Evolutionary conservation across 441 rosid species (phyloP).

Genomic region (Gossypium trilobum): DNA sequence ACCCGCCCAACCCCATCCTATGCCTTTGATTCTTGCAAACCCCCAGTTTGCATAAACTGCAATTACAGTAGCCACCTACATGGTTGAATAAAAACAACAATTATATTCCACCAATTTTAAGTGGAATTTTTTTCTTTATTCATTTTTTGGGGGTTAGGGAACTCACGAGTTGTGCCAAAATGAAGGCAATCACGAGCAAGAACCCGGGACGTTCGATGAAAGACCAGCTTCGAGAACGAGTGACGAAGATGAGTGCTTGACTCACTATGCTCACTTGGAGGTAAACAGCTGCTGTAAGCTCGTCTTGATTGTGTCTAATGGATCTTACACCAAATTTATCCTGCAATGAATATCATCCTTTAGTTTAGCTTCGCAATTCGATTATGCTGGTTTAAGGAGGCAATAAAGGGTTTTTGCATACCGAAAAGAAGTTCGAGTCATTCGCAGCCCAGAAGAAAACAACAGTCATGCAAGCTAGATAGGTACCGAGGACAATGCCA

Average conservation of each 20-base stretch:
- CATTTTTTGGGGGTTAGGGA: neutral
- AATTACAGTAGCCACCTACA: conserved; percentile 45
- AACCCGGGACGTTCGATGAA: conserved; percentile 60
- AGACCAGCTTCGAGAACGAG: conserved; percentile 76
- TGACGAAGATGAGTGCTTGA: conserved; percentile 67
- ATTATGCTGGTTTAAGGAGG: neutral
- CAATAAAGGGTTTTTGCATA: conserved; percentile 16
- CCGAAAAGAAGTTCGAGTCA: conserved; percentile 51
- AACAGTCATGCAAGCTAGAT: conserved; percentile 61
- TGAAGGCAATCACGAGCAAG: conserved; percentile 41
- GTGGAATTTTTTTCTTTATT: neutral
- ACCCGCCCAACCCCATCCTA: conserved; percentile 74
- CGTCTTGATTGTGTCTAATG: conserved; percentile 28
- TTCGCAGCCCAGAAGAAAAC: conserved; percentile 55
- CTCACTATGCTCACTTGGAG: conserved; percentile 68
- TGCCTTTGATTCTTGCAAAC: conserved; percentile 48
- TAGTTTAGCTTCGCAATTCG: neutral
- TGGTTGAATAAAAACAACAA: neutral
- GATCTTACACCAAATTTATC: conserved; percentile 48
- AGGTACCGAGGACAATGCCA: conserved; percentile 54
- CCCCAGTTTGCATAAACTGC: conserved; percentile 54
- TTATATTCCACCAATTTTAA: neutral
- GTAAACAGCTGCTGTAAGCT: conserved; percentile 55
- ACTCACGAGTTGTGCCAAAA: conserved; percentile 51
- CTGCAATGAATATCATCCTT: conserved; percentile 24